Percentiles rank a stretch among this genome's conserved stretches.
Conservation (phyloP, 176 grass and related monocot genomes). For the Carex parvula region DNA sequence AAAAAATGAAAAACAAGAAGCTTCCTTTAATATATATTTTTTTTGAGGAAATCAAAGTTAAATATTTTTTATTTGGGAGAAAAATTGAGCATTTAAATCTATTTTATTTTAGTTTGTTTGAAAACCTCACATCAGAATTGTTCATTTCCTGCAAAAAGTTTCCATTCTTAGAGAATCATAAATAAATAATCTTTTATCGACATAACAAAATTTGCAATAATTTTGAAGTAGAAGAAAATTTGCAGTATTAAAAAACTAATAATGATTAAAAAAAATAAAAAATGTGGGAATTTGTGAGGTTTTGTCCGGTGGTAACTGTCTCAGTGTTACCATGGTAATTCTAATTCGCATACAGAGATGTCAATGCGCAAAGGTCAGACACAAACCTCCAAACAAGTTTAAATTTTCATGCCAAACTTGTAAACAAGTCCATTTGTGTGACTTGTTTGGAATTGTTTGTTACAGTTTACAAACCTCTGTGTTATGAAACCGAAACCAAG, state of each 20-base stretch:
- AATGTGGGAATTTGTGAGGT: slow-evolving; percentile 21
- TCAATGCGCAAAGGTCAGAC: slow-evolving; percentile 20
- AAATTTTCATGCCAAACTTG: background rate
- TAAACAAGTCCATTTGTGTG: background rate
- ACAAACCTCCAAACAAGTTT: slow-evolving; percentile 17
- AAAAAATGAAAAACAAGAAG: background rate
- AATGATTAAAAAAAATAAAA: background rate
- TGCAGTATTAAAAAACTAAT: background rate
- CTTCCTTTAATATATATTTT: background rate
- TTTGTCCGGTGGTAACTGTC: slow-evolving; percentile 24
- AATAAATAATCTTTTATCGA: background rate
- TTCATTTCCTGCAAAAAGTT: background rate
- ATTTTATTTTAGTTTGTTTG: background rate
- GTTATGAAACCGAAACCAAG: slow-evolving; percentile 21
- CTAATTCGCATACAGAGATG: slow-evolving; percentile 9
- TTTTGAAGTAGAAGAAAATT: too few species aligned
- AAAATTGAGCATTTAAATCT: background rate
- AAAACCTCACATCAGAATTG: background rate
- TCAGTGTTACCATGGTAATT: slow-evolving; percentile 5
- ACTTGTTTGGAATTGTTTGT: slow-evolving; percentile 1
- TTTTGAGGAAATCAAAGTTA: background rate
- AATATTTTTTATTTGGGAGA: background rate
- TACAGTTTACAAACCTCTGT: background rate
- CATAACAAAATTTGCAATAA: background rate
- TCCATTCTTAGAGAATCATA: background rate